Evolutionary conservation across 371 early-diverging fungal genomes (phyloP).

Genomic region (Massospora cicadina): DNA sequence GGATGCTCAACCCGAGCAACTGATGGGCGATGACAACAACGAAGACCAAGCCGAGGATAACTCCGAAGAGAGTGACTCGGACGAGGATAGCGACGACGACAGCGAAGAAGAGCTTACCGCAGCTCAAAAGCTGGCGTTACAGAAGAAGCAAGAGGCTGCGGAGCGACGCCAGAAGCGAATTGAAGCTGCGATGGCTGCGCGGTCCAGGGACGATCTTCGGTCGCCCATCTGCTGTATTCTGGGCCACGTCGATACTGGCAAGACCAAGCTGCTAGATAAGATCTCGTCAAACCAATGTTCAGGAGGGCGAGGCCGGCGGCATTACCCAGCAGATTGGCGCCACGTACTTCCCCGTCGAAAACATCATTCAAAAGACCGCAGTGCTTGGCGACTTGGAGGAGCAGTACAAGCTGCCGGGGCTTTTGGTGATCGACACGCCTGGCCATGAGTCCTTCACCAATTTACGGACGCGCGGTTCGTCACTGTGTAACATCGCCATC

Average conservation of each 20-base stretch:
- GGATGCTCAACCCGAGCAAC: conserved; percentile 20
- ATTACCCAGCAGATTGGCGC: conserved; percentile 99
- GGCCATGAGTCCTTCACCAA: conserved; percentile 99
- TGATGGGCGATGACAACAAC: conserved; percentile 20
- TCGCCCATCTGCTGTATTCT: conserved; percentile 99
- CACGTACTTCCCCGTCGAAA: conserved; percentile 97
- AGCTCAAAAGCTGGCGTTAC: conserved; percentile 34
- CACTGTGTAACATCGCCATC: conserved; percentile 99
- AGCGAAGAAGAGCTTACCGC: conserved; percentile 41
- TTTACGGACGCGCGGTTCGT: conserved; percentile 95
- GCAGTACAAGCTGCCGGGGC: conserved; percentile 84
- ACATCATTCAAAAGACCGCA: conserved; percentile 80
- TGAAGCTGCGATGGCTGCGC: conserved; percentile 63
- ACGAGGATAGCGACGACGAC: conserved; percentile 29
- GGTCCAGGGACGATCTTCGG: conserved; percentile 78
- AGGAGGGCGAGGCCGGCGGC: conserved; percentile 99
- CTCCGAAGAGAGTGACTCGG: conserved; percentile 20
- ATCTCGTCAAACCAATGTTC: conserved; percentile 99
- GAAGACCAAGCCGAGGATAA: conserved; percentile 29
- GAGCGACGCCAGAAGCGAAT: conserved; percentile 51
- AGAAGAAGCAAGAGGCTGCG: conserved; percentile 65
- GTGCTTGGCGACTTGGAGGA: conserved; percentile 23
- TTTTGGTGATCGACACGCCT: conserved; percentile 99
- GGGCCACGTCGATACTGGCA: conserved; percentile 99
- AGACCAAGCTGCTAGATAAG: conserved; percentile 99